phyloP scores from a whole-genome alignment of 192 early-diverging fungal genomes.

The Backusella mclennaniae region DNA sequence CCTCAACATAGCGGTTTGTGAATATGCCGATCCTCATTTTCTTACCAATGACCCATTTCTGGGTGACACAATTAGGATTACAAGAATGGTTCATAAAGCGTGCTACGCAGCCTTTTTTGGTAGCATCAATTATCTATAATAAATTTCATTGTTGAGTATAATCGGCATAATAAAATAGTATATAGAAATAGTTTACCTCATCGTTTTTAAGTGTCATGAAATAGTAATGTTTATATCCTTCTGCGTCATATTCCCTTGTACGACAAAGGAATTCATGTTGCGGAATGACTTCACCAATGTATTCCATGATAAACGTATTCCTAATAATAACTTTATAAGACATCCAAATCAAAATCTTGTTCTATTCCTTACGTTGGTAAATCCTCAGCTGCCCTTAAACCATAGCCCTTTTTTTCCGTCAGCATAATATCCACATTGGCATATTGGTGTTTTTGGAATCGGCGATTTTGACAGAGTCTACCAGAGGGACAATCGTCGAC shows the following conservation, averaged over 20 bases:
- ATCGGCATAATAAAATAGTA: neutral
- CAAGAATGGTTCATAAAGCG: conserved; percentile 99
- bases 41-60: conserved; percentile 97
- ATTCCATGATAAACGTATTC: conserved; percentile 92
- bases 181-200: conserved; percentile 53
- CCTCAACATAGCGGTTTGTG: conserved; percentile 67
- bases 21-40: conserved; percentile 94
- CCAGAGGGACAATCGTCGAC: conserved; percentile 86
- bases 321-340: conserved; percentile 32
- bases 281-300: conserved; percentile 92
- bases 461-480: conserved; percentile 83
- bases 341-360: too few species aligned
- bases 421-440: conserved; percentile 84
- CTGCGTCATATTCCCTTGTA: conserved; percentile 73
- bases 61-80: conserved; percentile 88
- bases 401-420: conserved; percentile 91
- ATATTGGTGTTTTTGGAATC: conserved; percentile 85
- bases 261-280: conserved; percentile 77
- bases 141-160: neutral
- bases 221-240: conserved; percentile 91
- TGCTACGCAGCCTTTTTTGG: conserved; percentile 85
- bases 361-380: conserved; percentile 58
- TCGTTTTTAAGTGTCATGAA: conserved; percentile 95
- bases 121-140: conserved; percentile 87
- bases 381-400: conserved; percentile 67